Base-by-base conservation (phyloP, 306 rosid species). In the Ammopiptanthus mongolicus region DNA sequence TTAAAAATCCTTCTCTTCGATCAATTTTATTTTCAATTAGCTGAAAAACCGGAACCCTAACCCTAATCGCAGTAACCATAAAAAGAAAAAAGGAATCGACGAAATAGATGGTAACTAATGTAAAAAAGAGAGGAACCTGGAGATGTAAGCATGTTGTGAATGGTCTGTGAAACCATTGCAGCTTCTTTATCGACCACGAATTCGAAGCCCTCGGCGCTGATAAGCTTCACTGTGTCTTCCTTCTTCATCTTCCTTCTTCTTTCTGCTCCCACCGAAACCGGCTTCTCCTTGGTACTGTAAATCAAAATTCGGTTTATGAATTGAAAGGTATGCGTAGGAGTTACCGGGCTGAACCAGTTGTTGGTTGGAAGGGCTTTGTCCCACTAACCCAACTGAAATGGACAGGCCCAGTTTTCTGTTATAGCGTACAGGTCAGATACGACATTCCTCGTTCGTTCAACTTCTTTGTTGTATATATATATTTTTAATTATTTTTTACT, bases 101-200 rank as follows among this genome's bases (percentile, higher is more conserved):
- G 21, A 37, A 46, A 41, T 19, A 31, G 7, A 41, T 34, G 75
- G 28, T 29, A 31, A 57, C 2, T 5, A 69, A 39, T 73, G 0
- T 28, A 55, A 47, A 31, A 31, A 17, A 29, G 5, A 50, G 61
- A 47, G 10, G 68, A 69, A 92, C 98, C 99, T 58, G 98, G 97
- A 75, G 99, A 96, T 3, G 99, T 92, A 47, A 92, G 98, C 99
- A 96, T 96, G 85, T 90, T 90, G 58, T 89, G 96, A 68, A 96
- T 96, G 58, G 99, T 96, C 83, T 92, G 99, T 41, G 99, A 96
- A 84, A 96, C 99, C 98, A 92, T 96, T 19, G 99, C 99, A 14
- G 98, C 99, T 72, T 96, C 99, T 77, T 90, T 92, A 78, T 89
- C 97, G 65, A 96, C 78, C 12, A 96, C 84, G 76, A 96, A 96